Percentiles rank a stretch among this genome's conserved stretches.
phyloP scores from a whole-genome alignment of 164 flowering plant species.

The Litsea cubeba region DNA sequence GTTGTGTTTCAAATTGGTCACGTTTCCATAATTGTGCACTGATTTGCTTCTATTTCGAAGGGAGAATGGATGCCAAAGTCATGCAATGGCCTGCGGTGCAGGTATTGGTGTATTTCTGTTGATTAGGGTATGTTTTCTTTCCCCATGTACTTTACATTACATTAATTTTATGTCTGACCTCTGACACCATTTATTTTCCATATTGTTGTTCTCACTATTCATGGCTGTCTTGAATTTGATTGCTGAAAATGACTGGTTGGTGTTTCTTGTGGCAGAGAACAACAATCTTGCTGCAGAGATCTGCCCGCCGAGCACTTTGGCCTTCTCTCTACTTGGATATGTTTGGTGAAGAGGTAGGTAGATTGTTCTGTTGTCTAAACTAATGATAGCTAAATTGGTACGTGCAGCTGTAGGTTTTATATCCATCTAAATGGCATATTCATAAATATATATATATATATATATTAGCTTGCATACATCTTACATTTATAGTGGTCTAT shows the following conservation, averaged over 20 bases:
- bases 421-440: not conserved
- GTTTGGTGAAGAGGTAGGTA: constrained; percentile 90
- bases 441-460: too few species aligned
- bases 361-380: not conserved
- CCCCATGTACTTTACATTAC: not conserved
- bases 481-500: too few species aligned
- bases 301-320: constrained; percentile 79
- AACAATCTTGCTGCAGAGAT: constrained; percentile 75
- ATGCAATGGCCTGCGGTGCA: constrained; percentile 81
- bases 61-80: constrained; percentile 61
- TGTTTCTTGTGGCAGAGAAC: constrained; percentile 50
- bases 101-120: constrained; percentile 84
- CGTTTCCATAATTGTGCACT: not conserved
- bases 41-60: constrained; percentile 26
- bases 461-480: too few species aligned
- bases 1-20: not conserved
- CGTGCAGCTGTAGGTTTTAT: not conserved
- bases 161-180: constrained; percentile 3
- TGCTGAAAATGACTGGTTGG: constrained; percentile 1
- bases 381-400: not conserved
- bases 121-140: constrained; percentile 51
- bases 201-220: not conserved
- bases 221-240: not conserved
- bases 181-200: not conserved
- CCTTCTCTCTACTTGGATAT: constrained; percentile 92